Conservation (phyloP, 352 stramenopile genomes). For the Aphanomyces invadans region DNA sequence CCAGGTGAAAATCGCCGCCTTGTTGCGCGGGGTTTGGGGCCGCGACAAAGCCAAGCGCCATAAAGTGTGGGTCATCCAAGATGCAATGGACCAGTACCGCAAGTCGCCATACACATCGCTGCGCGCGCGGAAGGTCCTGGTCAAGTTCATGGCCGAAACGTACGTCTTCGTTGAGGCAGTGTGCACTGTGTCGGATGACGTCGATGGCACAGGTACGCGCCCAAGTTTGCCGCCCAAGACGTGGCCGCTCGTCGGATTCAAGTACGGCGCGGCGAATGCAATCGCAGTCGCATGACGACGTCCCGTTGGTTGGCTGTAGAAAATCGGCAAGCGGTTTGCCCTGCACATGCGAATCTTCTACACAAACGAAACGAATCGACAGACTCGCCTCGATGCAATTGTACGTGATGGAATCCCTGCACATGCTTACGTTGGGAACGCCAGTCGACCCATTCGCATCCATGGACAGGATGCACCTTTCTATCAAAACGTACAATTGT, state of each 20-base stretch:
- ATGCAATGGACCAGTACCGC: slow-evolving; percentile 31
- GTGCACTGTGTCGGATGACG: no score
- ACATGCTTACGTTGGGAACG: no score
- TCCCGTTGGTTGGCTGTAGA: background rate
- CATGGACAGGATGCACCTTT: no score
- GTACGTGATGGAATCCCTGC: no score
- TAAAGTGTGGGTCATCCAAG: slow-evolving; percentile 26
- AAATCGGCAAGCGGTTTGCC: background rate
- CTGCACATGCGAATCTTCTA: background rate
- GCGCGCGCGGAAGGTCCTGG: slow-evolving; percentile 34
- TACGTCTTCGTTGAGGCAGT: background rate
- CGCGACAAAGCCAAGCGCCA: slow-evolving; percentile 28
- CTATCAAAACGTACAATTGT: no score
- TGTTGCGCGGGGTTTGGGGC: slow-evolving; percentile 54
- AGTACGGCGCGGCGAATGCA: background rate
- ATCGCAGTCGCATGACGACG: background rate
- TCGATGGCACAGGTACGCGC: slow-evolving; percentile 39
- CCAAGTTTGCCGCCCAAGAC: slow-evolving; percentile 56
- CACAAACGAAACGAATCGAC: slow-evolving; percentile 13
- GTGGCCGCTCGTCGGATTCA: slow-evolving; percentile 45
- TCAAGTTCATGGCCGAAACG: slow-evolving; percentile 27
- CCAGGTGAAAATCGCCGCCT: slow-evolving; percentile 54
- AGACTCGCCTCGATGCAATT: slow-evolving; percentile 38
- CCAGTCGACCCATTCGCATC: no score
- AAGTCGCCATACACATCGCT: slow-evolving; percentile 37